phyloP scores from a whole-genome alignment of 2,329 filamentous ascomycete genomes.

The Mycosphaerella sp. region DNA sequence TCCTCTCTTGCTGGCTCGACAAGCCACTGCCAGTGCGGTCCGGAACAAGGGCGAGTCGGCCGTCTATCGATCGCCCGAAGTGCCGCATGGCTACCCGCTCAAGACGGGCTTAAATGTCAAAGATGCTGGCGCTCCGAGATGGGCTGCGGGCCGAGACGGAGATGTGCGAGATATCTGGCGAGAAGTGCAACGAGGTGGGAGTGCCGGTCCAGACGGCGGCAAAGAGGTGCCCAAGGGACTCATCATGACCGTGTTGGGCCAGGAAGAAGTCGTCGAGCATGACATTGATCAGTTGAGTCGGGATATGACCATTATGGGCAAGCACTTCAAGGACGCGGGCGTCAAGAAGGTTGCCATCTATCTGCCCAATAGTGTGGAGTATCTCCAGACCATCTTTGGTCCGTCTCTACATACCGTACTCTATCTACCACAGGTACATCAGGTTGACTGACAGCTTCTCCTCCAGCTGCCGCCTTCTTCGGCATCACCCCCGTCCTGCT shows the following conservation, averaged over 20 bases:
- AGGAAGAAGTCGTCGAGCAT: conserved; percentile 67
- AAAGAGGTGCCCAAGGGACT: conserved; percentile 57
- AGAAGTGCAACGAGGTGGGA: conserved; percentile 44
- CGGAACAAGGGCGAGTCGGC: conserved; percentile 80
- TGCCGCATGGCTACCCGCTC: conserved; percentile 77
- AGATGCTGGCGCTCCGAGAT: conserved; percentile 71
- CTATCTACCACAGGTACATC: not conserved
- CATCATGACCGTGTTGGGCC: conserved; percentile 73
- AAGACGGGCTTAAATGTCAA: conserved; percentile 75
- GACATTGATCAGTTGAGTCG: conserved; percentile 63
- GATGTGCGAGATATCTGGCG: conserved; percentile 91
- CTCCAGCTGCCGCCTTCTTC: conserved; percentile 74
- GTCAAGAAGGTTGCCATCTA: conserved; percentile 76
- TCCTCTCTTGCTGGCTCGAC: conserved; percentile 80
- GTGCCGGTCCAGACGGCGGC: conserved; percentile 57
- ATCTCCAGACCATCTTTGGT: conserved; percentile 72
- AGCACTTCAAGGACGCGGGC: conserved; percentile 62
- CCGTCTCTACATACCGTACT: conserved; percentile 19
- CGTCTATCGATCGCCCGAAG: conserved; percentile 74
- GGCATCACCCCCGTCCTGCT: conserved; percentile 77
- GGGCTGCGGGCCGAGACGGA: conserved; percentile 75
- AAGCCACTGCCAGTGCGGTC: conserved; percentile 70
- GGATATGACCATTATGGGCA: conserved; percentile 82
- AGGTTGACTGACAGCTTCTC: not conserved
- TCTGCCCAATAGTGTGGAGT: conserved; percentile 86